Conservation (phyloP, 164 flowering plant genomes). For the Hamamelis virginiana region DNA sequence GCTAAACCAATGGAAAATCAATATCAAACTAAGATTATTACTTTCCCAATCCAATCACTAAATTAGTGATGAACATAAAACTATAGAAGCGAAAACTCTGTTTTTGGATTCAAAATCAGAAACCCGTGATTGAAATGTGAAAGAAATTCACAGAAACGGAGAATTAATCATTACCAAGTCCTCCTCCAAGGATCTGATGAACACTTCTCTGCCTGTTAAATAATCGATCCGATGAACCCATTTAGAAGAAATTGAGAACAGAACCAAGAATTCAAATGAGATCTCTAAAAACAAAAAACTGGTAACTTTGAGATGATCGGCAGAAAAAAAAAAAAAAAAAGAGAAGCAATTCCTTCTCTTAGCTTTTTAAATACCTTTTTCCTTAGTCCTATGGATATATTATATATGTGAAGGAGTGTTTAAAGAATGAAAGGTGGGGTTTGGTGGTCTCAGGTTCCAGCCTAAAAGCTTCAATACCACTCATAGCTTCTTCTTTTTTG, state of each 20-base stretch:
- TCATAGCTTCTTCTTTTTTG: slow-evolving; percentile 7
- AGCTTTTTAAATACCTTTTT: neutral
- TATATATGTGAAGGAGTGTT: neutral
- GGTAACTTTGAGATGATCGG: slow-evolving; percentile 11
- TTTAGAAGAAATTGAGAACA: slow-evolving; percentile 17
- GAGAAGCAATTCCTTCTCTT: slow-evolving; percentile 9
- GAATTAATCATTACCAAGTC: slow-evolving; percentile 44
- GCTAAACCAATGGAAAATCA: neutral
- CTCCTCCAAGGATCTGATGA: slow-evolving; percentile 87
- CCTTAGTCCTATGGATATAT: neutral
- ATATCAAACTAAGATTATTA: neutral
- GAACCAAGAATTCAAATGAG: slow-evolving; percentile 5
- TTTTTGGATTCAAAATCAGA: neutral
- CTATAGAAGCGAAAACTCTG: neutral
- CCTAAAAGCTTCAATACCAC: slow-evolving; percentile 47
- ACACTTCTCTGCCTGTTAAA: slow-evolving; percentile 60
- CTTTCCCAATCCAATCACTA: neutral
- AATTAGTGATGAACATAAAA: neutral
- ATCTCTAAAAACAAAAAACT: slow-evolving; percentile 8
- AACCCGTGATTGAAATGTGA: slow-evolving; percentile 2
- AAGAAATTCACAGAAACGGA: neutral
- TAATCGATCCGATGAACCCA: slow-evolving; percentile 66
- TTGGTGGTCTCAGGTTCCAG: slow-evolving; percentile 43
- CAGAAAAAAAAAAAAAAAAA: neutral
- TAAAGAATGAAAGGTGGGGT: slow-evolving; percentile 17